phyloP scores from a whole-genome alignment of 148 eudicot genomes.

The Diospyros kaki region DNA sequence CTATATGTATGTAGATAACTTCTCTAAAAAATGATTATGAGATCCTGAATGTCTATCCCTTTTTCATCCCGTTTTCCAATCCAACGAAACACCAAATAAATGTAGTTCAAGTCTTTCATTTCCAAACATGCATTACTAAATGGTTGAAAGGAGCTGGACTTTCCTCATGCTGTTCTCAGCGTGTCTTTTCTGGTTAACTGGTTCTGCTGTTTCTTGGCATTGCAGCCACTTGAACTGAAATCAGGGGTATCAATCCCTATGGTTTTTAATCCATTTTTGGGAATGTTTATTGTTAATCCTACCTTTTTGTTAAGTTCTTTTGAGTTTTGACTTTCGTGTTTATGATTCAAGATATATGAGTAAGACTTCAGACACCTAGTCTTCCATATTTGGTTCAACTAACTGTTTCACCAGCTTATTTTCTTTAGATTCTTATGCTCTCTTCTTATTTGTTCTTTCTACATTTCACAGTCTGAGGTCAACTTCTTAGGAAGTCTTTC shows the following conservation, averaged over 20 bases:
- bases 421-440: background rate
- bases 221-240: background rate
- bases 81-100: no score
- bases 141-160: no score
- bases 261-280: background rate
- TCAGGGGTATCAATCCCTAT: background rate
- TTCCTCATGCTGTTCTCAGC: no score
- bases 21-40: no score
- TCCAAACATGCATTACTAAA: no score
- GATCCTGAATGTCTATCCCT: no score
- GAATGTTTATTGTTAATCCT: background rate
- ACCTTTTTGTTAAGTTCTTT: background rate
- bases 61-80: no score
- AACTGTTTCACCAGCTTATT: background rate
- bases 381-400: background rate
- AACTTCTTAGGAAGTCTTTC: slow-evolving; percentile 74
- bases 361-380: background rate
- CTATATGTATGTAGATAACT: no score
- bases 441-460: slow-evolving; percentile 13
- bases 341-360: background rate
- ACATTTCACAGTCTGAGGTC: slow-evolving; percentile 58
- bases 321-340: background rate
- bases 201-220: background rate
- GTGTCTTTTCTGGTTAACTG: background rate
- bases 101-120: no score